These are phyloP conservation scores for Trebouxiophyceae sp. DNA, from an alignment of 163 green algal genomes.

Conservation along the genomic window DNA sequence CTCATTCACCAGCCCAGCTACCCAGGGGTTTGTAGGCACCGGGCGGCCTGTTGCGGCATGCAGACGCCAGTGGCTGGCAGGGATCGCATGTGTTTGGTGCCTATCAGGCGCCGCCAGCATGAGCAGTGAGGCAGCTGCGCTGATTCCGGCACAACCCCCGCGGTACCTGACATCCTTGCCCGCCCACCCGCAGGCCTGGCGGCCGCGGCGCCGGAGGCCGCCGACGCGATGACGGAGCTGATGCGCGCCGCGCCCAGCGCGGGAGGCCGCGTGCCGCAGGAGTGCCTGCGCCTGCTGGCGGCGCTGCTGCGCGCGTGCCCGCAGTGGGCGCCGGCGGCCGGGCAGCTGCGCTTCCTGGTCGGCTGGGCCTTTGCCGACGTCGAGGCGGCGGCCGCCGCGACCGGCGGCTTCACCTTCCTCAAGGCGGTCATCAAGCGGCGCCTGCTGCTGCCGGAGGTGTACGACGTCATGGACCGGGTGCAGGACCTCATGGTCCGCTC, in stretches of 20 bases:
- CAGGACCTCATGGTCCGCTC: slow-evolving; percentile 67
- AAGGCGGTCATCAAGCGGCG: slow-evolving; percentile 64
- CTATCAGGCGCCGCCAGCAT: too few relatives aligned
- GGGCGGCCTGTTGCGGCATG: too few relatives aligned
- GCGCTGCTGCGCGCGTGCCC: slow-evolving; percentile 62
- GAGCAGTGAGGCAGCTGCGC: too few relatives aligned
- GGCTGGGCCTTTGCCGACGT: slow-evolving; percentile 56
- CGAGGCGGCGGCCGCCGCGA: slow-evolving; percentile 33
- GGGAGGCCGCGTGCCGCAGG: slow-evolving; percentile 32
- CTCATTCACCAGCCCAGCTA: too few relatives aligned
- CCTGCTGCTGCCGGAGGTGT: slow-evolving; percentile 83
- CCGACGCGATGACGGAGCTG: slow-evolving; percentile 42
- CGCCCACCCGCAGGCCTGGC: slow-evolving; percentile 17
- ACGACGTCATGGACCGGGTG: slow-evolving; percentile 84
- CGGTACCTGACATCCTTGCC: not conserved
- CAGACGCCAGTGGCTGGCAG: too few relatives aligned
- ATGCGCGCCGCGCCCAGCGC: slow-evolving; percentile 29
- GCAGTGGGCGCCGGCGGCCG: slow-evolving; percentile 40
- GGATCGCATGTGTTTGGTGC: too few relatives aligned
- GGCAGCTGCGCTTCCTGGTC: slow-evolving; percentile 47
- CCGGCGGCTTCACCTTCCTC: slow-evolving; percentile 62
- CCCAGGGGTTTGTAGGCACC: too few relatives aligned
- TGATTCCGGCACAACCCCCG: too few relatives aligned
- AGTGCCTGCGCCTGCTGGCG: slow-evolving; percentile 60
- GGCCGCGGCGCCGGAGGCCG: slow-evolving; percentile 23